phyloP scores from a whole-genome alignment of 352 stramenopile genomes.

The Phytophthora pseudosyringae region DNA sequence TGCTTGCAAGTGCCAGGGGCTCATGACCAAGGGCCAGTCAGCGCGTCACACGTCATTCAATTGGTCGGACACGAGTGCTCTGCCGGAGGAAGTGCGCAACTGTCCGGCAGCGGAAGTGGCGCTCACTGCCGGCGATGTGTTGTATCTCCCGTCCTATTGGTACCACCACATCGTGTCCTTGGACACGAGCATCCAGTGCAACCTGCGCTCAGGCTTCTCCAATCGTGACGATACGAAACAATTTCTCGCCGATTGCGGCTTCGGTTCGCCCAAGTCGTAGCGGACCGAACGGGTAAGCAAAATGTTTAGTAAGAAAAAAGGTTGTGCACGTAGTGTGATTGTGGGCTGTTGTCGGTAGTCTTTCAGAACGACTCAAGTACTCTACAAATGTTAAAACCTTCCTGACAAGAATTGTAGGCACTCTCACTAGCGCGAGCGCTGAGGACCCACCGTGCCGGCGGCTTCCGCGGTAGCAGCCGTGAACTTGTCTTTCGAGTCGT shows the following conservation, averaged over 20 bases:
- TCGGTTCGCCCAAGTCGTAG: constrained; percentile 8
- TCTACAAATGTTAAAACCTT: constrained; percentile 23
- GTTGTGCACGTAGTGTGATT: constrained; percentile 19
- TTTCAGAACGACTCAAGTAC: constrained; percentile 30
- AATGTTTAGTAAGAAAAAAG: not conserved
- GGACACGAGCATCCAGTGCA: constrained; percentile 95
- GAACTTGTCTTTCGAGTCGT: constrained; percentile 35
- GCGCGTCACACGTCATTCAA: constrained; percentile 92
- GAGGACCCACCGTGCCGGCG: constrained; percentile 10
- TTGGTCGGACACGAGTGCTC: constrained; percentile 75
- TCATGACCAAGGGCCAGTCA: constrained; percentile 81
- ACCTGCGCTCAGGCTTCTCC: constrained; percentile 77
- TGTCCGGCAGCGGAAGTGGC: constrained; percentile 91
- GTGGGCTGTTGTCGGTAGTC: constrained; percentile 16
- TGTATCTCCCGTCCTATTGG: constrained; percentile 95
- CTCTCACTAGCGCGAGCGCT: not conserved
- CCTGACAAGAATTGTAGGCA: constrained; percentile 7
- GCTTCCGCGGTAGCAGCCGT: not conserved
- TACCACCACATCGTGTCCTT: constrained; percentile 97
- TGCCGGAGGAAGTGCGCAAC: constrained; percentile 41
- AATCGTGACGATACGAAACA: constrained; percentile 40
- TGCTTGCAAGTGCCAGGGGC: constrained; percentile 81
- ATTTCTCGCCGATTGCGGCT: constrained; percentile 52
- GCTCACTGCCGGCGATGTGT: constrained; percentile 91
- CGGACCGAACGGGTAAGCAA: not conserved